Conservation (phyloP, 768 basidiomycete species). For the Wakefieldia striispora region DNA sequence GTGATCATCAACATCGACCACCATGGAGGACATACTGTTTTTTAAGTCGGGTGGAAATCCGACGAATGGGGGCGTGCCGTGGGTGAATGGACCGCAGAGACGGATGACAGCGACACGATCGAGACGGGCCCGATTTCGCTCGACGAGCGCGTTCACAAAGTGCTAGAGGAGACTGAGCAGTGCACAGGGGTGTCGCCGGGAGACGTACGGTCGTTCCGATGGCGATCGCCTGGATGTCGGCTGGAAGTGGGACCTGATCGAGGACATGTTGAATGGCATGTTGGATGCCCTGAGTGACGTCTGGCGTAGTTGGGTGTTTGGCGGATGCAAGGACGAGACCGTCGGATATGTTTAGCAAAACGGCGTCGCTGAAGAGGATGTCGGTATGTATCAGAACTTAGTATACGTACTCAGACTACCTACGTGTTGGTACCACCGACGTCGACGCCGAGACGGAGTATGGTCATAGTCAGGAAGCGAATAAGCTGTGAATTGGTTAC, state of each 20-base stretch:
- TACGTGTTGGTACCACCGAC: slow-evolving; percentile 37
- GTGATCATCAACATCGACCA: neutral
- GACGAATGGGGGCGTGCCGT: slow-evolving; percentile 55
- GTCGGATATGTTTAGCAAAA: slow-evolving; percentile 19
- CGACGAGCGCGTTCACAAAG: slow-evolving; percentile 61
- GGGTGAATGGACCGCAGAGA: slow-evolving; percentile 57
- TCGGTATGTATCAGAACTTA: neutral
- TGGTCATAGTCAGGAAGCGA: neutral
- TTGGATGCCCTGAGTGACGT: slow-evolving; percentile 60
- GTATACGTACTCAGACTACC: neutral
- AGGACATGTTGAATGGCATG: slow-evolving; percentile 47
- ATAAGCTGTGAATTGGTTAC: slow-evolving; percentile 5
- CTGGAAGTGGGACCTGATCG: slow-evolving; percentile 32
- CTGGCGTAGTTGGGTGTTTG: slow-evolving; percentile 55
- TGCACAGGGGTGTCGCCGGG: rapidly evolving
- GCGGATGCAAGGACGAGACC: slow-evolving; percentile 26
- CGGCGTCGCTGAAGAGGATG: slow-evolving; percentile 29
- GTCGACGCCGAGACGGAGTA: slow-evolving; percentile 32
- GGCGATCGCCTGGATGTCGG: slow-evolving; percentile 47
- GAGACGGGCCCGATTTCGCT: slow-evolving; percentile 50
- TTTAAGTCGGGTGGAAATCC: slow-evolving; percentile 44
- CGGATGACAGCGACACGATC: slow-evolving; percentile 63
- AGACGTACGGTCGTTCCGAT: slow-evolving; percentile 58
- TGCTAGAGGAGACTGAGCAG: slow-evolving; percentile 28
- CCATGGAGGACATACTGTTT: slow-evolving; percentile 22